Conservation (phyloP, 1,139 yeast species). For the Trichomonascaceae sp. region DNA sequence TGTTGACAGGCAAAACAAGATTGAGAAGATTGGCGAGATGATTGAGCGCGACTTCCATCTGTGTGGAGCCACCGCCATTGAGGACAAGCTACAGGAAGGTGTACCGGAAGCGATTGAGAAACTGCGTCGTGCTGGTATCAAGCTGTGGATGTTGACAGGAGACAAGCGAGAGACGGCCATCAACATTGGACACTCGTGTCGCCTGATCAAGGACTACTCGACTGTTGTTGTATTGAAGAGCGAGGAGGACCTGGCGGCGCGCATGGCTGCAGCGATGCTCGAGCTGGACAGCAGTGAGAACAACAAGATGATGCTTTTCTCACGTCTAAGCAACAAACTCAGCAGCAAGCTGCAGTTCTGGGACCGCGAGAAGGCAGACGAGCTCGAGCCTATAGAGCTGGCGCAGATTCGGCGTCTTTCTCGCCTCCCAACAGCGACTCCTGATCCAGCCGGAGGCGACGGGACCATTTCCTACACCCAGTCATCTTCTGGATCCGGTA, state of each 20-base stretch:
- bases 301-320: neutral
- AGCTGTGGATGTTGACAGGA: constrained; percentile 97
- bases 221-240: constrained; percentile 66
- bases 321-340: neutral
- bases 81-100: constrained; percentile 91
- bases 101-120: constrained; percentile 91
- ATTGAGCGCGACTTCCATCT: constrained; percentile 57
- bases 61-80: constrained; percentile 92
- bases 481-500: neutral
- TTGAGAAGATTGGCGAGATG: constrained; percentile 60
- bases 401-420: neutral
- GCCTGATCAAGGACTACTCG: constrained; percentile 83
- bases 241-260: constrained; percentile 35
- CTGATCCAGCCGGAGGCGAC: too few relatives aligned
- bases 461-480: neutral
- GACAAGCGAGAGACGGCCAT: constrained; percentile 97
- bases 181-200: constrained; percentile 90
- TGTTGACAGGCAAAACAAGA: constrained; percentile 46
- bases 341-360: neutral
- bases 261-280: constrained; percentile 32
- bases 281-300: neutral
- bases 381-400: too few relatives aligned
- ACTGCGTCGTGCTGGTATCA: constrained; percentile 83
- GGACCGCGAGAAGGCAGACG: neutral
- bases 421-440: neutral